Evolutionary conservation across 257 asterid genomes (phyloP).

Genomic region (Solanum boliviense): DNA sequence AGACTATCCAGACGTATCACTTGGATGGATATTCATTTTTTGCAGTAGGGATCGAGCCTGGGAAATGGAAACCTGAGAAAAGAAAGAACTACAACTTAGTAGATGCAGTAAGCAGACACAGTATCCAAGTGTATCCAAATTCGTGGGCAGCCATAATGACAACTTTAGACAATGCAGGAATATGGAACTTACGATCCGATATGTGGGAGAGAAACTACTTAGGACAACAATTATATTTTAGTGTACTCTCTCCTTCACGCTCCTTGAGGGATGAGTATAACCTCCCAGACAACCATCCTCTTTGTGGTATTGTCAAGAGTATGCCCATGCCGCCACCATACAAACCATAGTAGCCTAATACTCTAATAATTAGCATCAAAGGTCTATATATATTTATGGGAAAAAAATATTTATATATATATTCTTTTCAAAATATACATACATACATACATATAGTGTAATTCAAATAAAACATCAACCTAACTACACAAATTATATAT

Average conservation of each 20-base stretch:
- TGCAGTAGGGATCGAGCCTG: conserved; percentile 38
- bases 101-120: conserved; percentile 42
- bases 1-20: conserved; percentile 39
- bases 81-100: conserved; percentile 43
- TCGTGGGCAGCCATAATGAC: conserved; percentile 54
- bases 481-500: no score
- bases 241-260: conserved; percentile 26
- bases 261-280: conserved; percentile 48
- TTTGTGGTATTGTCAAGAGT: conserved; percentile 31
- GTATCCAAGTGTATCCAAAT: conserved; percentile 40
- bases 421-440: background rate
- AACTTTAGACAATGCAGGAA: conserved; percentile 48
- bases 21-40: conserved; percentile 41
- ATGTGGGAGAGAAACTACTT: conserved; percentile 34
- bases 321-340: conserved; percentile 30
- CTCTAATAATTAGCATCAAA: background rate
- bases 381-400: no score
- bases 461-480: no score
- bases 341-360: background rate
- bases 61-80: conserved; percentile 39
- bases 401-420: no score
- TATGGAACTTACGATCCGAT: conserved; percentile 54
- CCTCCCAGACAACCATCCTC: conserved; percentile 24
- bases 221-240: conserved; percentile 46
- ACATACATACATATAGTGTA: background rate